Evolutionary conservation across 805 yeast genomes (phyloP), one percentile per base, ranked within the genome.

Genomic region (Barnettozyma botsteinii): DNA sequence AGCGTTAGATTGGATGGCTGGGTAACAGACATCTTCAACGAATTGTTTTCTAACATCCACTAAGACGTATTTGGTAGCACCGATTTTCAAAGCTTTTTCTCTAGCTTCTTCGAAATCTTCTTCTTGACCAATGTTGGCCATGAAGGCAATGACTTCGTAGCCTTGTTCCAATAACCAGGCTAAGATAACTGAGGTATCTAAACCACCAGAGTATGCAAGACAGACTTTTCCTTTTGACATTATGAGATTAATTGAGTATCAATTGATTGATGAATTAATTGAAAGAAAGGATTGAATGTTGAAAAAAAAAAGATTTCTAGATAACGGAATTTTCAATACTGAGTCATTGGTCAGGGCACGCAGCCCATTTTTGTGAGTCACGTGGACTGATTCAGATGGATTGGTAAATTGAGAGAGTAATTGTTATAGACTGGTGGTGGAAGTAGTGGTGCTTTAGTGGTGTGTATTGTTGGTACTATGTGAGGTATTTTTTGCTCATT

Each of bases 191-290:
- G 97, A 89, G 75, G 98, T 93, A 64, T 93, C 98, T 58, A 93
- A 77, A 72, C 98, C 98, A 59, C 98, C 98, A 37, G 98, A 93
- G 73, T 93, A 93, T 41, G 98, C 98, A 65, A 93, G 79, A 77
- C 98, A 93, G 65, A 93, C 98, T 72, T 91, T 91, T 62, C 98
- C 98, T 69, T 93, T 91, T 37, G 95, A 82, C 97, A 89, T 89
- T 57, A 31, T 49, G 33, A 39, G 17, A 14, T 24, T 30, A 15
- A 20, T 10, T 31, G 4, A 15, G 18, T n/a, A 20, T 15, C 17
- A 14, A 34, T 17, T n/a, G 36, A 18, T 31, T 31, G 23, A 25
- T 12, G 19, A 6, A 7, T 22, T 31, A 18, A 18, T 23, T 13
- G 27, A 17, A 29, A 13, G 23, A 21, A 21, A 25, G 28, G 5